Conservation (phyloP, 768 basidiomycete genomes). For the Hydnomerulius pinastri region DNA sequence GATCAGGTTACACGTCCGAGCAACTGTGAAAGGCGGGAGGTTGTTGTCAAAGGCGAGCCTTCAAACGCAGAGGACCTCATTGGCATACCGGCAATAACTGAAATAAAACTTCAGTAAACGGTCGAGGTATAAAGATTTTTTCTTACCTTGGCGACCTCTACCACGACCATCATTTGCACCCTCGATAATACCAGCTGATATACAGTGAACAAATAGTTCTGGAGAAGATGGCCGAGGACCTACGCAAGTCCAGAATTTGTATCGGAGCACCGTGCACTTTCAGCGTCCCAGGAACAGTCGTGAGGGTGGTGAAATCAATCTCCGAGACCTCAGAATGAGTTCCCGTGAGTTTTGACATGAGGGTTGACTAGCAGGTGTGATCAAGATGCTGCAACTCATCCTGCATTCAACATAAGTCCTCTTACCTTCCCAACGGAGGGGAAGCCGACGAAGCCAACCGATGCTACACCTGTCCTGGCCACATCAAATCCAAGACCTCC, state of each 20-base stretch:
- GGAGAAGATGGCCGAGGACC: slow-evolving; percentile 29
- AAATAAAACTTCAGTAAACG: slow-evolving; percentile 8
- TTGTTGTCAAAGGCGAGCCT: slow-evolving; percentile 1
- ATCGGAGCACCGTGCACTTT: slow-evolving; percentile 96
- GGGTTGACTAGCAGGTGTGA: slow-evolving; percentile 61
- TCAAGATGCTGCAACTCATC: slow-evolving; percentile 3
- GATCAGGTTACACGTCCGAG: slow-evolving; percentile 96
- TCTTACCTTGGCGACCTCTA: slow-evolving; percentile 88
- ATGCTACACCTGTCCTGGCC: slow-evolving; percentile 95
- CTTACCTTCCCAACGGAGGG: slow-evolving; percentile 92
- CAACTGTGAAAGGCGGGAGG: slow-evolving; percentile 54
- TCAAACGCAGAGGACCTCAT: slow-evolving; percentile 7
- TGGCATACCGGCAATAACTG: slow-evolving; percentile 75
- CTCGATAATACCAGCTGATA: slow-evolving; percentile 91
- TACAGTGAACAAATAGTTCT: slow-evolving; percentile 15
- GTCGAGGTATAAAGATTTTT: slow-evolving; percentile 15
- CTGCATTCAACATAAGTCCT: slow-evolving; percentile 3
- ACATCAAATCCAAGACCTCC: slow-evolving; percentile 96
- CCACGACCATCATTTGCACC: slow-evolving; percentile 96
- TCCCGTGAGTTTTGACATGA: slow-evolving; percentile 96
- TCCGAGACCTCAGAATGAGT: slow-evolving; percentile 95
- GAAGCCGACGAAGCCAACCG: slow-evolving; percentile 90
- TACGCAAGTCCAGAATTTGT: slow-evolving; percentile 90
- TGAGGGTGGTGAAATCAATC: slow-evolving; percentile 96
- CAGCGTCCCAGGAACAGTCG: slow-evolving; percentile 92